Evolutionary conservation across 306 rosid genomes (phyloP), one percentile per base, ranked within the genome.

Genomic region (Castanopsis chinensis): DNA sequence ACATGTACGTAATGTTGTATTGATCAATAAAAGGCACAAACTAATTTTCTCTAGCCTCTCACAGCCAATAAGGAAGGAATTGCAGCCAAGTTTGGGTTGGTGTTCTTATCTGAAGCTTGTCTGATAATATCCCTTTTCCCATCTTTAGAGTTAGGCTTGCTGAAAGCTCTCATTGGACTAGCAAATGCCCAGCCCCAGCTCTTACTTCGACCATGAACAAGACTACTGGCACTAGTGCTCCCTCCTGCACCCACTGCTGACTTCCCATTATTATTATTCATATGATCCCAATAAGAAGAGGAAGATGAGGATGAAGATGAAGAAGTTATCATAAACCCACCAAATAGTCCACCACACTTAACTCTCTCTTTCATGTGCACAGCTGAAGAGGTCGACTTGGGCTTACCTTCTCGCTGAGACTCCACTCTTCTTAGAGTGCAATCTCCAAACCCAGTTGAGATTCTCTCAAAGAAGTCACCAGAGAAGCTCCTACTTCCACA

Each of bases 401-500:
- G 74, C 58, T 90, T 92, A 28, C 97, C 94, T 81, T 93, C 99
- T 28, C 98, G 89, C 30, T 93, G 98, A 12, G 99, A 95, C 73
- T 93, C 97, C 5, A 93, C 98, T 61, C 99, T 82, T 76, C 99
- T 75, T 7, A 95, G 90, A 68, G 99, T 92, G 64, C 98, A 96
- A 53, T 96, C 98, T 4, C 99, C 98, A 35, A 96, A 93, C 1
- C 98, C 99, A n/a, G 99, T 93, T 9, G 99, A 96, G 78, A 96
- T 93, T 78, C 99, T 84, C 88, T 96, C 99, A 60, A 96, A 96
- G 69, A 96, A 90, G 52, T 96, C 98, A 5, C 96, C 97, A 30
- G 97, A 93, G 83, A 96, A 96, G 87, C 99, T 96, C 51, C 97
- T 84, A 83, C 98, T 93, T 15, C 99, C 99, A 67, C 99, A 93